phyloP scores from a whole-genome alignment of 2,329 filamentous ascomycete genomes.

The Fusarium hostae region DNA sequence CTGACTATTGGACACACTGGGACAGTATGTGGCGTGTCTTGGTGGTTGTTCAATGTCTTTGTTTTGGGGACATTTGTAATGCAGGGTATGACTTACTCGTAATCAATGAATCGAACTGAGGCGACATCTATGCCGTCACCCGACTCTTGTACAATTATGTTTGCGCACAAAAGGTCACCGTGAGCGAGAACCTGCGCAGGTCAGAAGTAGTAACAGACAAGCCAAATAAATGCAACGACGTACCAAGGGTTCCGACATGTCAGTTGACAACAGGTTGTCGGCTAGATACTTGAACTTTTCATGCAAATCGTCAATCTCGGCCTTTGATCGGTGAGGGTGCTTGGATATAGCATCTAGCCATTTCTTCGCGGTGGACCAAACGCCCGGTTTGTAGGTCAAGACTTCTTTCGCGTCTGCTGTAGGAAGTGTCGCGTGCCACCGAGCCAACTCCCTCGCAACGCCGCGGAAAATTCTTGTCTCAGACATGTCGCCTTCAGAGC shows the following conservation, averaged over 20 bases:
- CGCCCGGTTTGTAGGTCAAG: conserved; percentile 21
- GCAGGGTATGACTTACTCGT: conserved; percentile 32
- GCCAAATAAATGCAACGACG: background rate
- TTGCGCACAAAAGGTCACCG: conserved; percentile 37
- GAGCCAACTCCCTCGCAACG: conserved; percentile 35
- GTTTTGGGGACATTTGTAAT: background rate
- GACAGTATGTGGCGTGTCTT: conserved; percentile 41
- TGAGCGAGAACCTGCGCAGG: conserved; percentile 34
- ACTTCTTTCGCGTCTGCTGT: background rate
- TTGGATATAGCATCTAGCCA: conserved; percentile 34
- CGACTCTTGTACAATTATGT: conserved; percentile 36
- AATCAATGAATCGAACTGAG: conserved; percentile 39
- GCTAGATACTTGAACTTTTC: conserved; percentile 32
- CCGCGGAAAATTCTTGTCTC: conserved; percentile 27
- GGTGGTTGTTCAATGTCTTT: background rate
- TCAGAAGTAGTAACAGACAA: background rate
- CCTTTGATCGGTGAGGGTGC: background rate
- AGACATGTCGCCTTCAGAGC: conserved; percentile 27
- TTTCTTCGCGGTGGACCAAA: conserved; percentile 39
- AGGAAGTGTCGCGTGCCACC: conserved; percentile 32
- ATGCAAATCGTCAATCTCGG: conserved; percentile 10
- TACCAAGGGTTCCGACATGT: conserved; percentile 31
- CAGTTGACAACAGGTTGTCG: conserved; percentile 10
- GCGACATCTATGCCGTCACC: conserved; percentile 1
- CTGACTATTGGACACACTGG: too few relatives aligned